Percentiles rank a stretch among this genome's conserved stretches.
Evolutionary conservation across 148 eudicot genomes (phyloP).

Genomic region (Euryodendron excelsum): DNA sequence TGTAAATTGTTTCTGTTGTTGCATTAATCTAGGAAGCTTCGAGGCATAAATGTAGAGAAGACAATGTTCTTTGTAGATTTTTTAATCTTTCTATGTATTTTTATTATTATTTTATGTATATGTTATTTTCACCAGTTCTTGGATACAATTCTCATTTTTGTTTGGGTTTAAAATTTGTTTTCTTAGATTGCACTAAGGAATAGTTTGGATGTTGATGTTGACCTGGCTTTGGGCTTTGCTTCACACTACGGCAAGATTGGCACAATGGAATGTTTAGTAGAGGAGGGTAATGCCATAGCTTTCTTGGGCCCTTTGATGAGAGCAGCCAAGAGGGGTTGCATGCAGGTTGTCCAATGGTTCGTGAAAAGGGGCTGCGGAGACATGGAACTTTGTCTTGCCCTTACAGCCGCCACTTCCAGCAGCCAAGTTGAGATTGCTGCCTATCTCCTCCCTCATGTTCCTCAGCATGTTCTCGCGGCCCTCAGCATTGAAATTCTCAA

Average conservation of each 20-base stretch:
- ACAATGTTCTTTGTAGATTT: background rate
- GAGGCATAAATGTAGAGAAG: background rate
- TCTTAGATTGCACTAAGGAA: constrained; percentile 90
- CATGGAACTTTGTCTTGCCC: constrained; percentile 98
- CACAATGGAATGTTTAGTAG: constrained; percentile 98
- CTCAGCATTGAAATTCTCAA: constrained; percentile 93
- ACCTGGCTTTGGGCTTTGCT: constrained; percentile 93
- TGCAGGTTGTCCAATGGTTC: constrained; percentile 91
- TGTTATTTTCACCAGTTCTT: background rate
- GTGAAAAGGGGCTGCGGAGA: constrained; percentile 88
- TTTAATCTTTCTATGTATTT: background rate
- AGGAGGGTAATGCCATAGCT: constrained; percentile 93
- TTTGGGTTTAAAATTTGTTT: background rate
- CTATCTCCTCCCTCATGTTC: constrained; percentile 92
- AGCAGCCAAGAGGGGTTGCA: constrained; percentile 89
- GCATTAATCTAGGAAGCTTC: background rate
- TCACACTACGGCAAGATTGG: constrained; percentile 83
- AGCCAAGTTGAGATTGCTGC: constrained; percentile 81
- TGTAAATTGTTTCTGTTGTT: too few species aligned
- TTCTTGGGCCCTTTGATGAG: constrained; percentile 96
- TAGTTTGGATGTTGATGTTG: constrained; percentile 95
- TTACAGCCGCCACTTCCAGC: constrained; percentile 94
- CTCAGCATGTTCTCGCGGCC: constrained; percentile 90
- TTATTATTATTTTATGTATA: constrained; percentile 7
- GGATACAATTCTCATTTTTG: constrained; percentile 1